These are phyloP conservation scores for Neospermospora avenae DNA, from an alignment of 2,329 filamentous ascomycete species.

Conservation along the genomic window DNA sequence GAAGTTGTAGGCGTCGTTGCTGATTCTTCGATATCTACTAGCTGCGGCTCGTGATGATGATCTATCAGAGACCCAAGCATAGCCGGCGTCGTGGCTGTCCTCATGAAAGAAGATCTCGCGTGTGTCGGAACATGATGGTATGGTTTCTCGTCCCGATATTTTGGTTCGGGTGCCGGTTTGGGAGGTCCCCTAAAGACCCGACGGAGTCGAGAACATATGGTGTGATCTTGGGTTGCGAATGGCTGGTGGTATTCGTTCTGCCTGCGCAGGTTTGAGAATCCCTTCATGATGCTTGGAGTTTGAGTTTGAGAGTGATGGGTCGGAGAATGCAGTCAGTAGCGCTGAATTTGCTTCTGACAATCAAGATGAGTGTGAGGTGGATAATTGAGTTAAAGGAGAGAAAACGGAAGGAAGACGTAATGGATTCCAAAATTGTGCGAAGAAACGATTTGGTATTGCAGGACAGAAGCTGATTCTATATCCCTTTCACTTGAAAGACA, in stretches of 20 bases:
- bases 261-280: background rate
- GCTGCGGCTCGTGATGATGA: background rate
- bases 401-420: background rate
- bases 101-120: slow-evolving; percentile 22
- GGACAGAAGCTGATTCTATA: background rate
- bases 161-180: slow-evolving; percentile 3
- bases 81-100: slow-evolving; percentile 18
- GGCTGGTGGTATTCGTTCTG: background rate
- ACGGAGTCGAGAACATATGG: slow-evolving; percentile 13
- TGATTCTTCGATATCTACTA: background rate
- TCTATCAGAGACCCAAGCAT: slow-evolving; percentile 14
- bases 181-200: slow-evolving; percentile 9
- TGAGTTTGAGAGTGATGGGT: background rate
- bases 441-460: background rate
- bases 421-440: no score
- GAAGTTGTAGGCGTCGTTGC: background rate
- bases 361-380: background rate
- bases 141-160: slow-evolving; percentile 17
- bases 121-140: slow-evolving; percentile 24
- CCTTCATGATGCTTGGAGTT: background rate
- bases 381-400: background rate
- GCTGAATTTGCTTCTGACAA: background rate
- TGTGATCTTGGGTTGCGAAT: background rate
- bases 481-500: slow-evolving; percentile 6
- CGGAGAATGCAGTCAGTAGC: background rate